phyloP scores from a whole-genome alignment of 2,329 filamentous ascomycete species.

The Xylaria sp. region DNA sequence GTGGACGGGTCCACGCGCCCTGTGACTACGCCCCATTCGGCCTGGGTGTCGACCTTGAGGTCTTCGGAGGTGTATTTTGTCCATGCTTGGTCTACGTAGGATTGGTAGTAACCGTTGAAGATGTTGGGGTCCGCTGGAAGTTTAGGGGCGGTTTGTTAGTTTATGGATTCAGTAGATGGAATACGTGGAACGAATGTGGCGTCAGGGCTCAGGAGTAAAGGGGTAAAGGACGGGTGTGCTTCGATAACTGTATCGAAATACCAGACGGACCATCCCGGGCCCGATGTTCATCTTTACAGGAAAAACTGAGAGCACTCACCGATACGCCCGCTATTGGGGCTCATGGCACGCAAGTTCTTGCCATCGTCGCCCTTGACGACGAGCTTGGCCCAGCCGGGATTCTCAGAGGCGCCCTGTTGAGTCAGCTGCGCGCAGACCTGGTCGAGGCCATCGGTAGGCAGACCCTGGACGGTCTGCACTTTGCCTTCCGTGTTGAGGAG shows the following conservation, averaged over 20 bases:
- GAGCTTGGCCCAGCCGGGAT: conserved; percentile 64
- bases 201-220: not conserved
- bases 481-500: conserved; percentile 60
- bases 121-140: conserved; percentile 54
- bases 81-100: conserved; percentile 65
- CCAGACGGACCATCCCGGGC: too few species aligned
- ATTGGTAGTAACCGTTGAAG: conserved; percentile 62
- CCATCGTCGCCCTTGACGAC: conserved; percentile 57
- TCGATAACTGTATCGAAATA: not conserved
- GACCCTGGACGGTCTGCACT: conserved; percentile 60
- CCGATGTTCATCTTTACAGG: not conserved
- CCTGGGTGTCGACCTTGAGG: conserved; percentile 66
- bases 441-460: conserved; percentile 60
- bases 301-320: conserved; percentile 10
- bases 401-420: conserved; percentile 59
- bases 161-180: too few species aligned
- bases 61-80: conserved; percentile 57
- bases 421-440: conserved; percentile 58
- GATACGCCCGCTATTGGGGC: conserved; percentile 62
- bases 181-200: too few species aligned
- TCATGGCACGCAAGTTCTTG: conserved; percentile 61
- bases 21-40: conserved; percentile 60
- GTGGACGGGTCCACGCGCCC: conserved; percentile 53
- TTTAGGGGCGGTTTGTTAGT: conserved; percentile 14
- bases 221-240: not conserved